These are phyloP conservation scores for Sporothrix phasma DNA, from an alignment of 2,329 filamentous ascomycete genomes.

Conservation along the genomic window DNA sequence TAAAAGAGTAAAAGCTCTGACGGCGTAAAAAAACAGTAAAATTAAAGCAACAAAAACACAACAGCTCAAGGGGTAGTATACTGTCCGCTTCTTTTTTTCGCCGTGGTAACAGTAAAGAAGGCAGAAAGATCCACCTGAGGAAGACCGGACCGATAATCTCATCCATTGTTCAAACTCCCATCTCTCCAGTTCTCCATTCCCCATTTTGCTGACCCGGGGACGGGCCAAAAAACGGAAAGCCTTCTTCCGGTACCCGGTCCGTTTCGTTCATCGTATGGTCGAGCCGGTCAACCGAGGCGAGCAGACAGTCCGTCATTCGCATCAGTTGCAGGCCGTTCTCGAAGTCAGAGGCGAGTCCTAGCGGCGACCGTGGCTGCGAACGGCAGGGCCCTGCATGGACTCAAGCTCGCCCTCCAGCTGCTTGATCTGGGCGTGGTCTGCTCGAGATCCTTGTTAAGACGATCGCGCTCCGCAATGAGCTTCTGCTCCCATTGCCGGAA, in stretches of 20 bases:
- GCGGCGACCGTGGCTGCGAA: slow-evolving; percentile 86
- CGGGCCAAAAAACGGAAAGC: background rate
- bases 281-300: background rate
- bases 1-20: background rate
- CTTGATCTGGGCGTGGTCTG: slow-evolving; percentile 94
- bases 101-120: slow-evolving; percentile 1
- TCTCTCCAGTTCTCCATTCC: background rate
- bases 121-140: background rate
- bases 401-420: slow-evolving; percentile 87
- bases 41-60: slow-evolving; percentile 11
- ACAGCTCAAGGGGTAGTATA: slow-evolving; percentile 11
- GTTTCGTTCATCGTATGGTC: background rate
- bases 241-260: background rate
- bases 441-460: slow-evolving; percentile 99
- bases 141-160: background rate
- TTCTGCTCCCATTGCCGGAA: slow-evolving; percentile 99
- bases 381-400: slow-evolving; percentile 78
- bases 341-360: slow-evolving; percentile 35
- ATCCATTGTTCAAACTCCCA: background rate
- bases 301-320: no score
- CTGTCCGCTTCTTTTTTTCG: slow-evolving; percentile 11
- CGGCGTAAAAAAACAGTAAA: background rate
- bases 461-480: slow-evolving; percentile 96
- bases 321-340: background rate
- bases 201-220: background rate